Evolutionary conservation across 2,329 filamentous ascomycete genomes (phyloP).

Genomic region (Apiospora marii): DNA sequence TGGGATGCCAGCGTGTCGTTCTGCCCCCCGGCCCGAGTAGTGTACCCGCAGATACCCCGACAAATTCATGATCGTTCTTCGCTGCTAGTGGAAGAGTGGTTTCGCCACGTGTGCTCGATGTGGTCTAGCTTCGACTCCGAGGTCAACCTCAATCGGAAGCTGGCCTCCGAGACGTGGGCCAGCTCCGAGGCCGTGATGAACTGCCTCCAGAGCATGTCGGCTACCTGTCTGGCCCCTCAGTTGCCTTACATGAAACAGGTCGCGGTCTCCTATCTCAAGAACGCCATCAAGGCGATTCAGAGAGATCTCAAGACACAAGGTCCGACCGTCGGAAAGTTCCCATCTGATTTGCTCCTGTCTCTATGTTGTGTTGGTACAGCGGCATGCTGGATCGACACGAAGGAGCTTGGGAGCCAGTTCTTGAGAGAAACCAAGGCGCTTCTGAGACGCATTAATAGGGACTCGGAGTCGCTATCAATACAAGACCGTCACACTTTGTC

Average conservation of each 20-base stretch:
- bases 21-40: conserved; percentile 26
- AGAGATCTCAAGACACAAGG: conserved; percentile 41
- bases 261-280: conserved; percentile 44
- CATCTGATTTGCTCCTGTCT: conserved; percentile 46
- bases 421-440: conserved; percentile 37
- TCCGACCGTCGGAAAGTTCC: conserved; percentile 36
- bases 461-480: conserved; percentile 27
- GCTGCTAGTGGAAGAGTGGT: conserved; percentile 48
- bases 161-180: conserved; percentile 47
- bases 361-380: conserved; percentile 51
- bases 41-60: conserved; percentile 31
- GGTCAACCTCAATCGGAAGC: conserved; percentile 47
- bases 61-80: conserved; percentile 40
- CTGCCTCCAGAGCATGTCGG: conserved; percentile 51
- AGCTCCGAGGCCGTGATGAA: conserved; percentile 47
- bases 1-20: conserved; percentile 12
- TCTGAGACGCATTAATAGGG: conserved; percentile 27
- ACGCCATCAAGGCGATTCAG: conserved; percentile 45
- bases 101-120: conserved; percentile 48
- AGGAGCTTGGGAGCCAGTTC: conserved; percentile 44
- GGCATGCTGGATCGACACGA: conserved; percentile 49
- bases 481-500: conserved; percentile 41
- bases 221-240: conserved; percentile 44
- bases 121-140: conserved; percentile 52
- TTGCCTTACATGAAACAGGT: conserved; percentile 47